phyloP scores from a whole-genome alignment of 1,139 yeast species.

The Geotrichum fermentans region DNA sequence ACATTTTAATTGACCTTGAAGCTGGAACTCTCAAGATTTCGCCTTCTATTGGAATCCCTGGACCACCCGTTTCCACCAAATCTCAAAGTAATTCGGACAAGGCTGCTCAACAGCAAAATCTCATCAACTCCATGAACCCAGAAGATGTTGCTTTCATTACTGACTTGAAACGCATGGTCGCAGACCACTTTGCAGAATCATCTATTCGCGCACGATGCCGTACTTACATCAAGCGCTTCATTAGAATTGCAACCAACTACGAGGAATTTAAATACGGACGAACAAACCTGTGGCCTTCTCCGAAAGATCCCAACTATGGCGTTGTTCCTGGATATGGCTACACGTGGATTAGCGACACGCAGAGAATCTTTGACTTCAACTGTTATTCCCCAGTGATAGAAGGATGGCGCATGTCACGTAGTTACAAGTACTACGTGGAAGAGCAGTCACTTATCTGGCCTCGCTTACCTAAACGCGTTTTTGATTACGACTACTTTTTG shows the following conservation, averaged over 20 bases:
- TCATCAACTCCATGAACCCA: conserved; percentile 21
- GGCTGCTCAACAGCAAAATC: conserved; percentile 12
- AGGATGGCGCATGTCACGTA: conserved; percentile 36
- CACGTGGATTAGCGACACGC: conserved; percentile 34
- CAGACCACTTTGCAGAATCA: conserved; percentile 36
- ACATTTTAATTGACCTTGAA: conserved; percentile 55
- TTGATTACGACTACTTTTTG: conserved; percentile 35
- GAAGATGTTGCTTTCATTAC: conserved; percentile 35
- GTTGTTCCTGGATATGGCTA: conserved; percentile 36
- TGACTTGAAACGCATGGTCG: conserved; percentile 34
- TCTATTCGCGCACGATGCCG: conserved; percentile 35
- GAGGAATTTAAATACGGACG: conserved; percentile 34
- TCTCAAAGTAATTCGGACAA: conserved; percentile 1
- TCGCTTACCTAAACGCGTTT: conserved; percentile 29
- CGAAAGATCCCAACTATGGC: conserved; percentile 24
- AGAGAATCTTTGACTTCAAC: conserved; percentile 28
- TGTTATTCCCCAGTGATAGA: conserved; percentile 34
- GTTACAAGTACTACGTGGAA: conserved; percentile 29
- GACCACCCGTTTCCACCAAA: conserved; percentile 18
- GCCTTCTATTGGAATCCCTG: conserved; percentile 27
- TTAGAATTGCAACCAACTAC: conserved; percentile 35
- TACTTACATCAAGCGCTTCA: conserved; percentile 33
- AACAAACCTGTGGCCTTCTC: conserved; percentile 33
- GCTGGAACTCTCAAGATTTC: conserved; percentile 42
- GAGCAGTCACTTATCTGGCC: conserved; percentile 29